These are phyloP conservation scores for Primulina eburnea DNA, from an alignment of 257 asterid genomes.

Conservation along the genomic window DNA sequence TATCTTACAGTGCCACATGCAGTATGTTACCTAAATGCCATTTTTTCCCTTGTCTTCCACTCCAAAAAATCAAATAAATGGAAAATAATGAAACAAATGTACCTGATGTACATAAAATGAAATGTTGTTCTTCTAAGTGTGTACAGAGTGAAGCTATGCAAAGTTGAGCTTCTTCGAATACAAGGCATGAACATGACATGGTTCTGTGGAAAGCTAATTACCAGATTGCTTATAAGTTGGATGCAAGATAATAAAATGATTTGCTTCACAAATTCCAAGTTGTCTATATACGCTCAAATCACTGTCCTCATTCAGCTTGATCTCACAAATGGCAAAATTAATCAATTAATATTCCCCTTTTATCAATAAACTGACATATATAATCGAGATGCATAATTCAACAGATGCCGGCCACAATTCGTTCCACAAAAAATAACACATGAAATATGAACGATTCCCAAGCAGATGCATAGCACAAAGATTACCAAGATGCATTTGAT, in stretches of 20 bases:
- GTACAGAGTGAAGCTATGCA: not conserved
- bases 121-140: not conserved
- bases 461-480: not conserved
- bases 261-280: not conserved
- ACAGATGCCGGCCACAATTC: slow-evolving; percentile 8
- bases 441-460: no score
- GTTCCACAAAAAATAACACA: not conserved
- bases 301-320: no score
- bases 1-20: not conserved
- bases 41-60: not conserved
- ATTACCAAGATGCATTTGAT: not conserved
- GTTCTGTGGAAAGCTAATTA: not conserved
- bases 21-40: not conserved
- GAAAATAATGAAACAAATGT: no score
- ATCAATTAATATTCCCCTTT: slow-evolving; percentile 11
- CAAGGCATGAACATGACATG: not conserved
- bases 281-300: not conserved
- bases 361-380: not conserved
- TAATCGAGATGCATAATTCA: not conserved
- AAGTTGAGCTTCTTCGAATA: not conserved
- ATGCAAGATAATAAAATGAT: not conserved
- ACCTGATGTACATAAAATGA: not conserved
- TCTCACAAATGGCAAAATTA: not conserved
- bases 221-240: not conserved
- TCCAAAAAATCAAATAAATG: not conserved